These are phyloP conservation scores for Aschersonia sp. DNA, from an alignment of 2,329 filamentous ascomycete species.

Conservation along the genomic window DNA sequence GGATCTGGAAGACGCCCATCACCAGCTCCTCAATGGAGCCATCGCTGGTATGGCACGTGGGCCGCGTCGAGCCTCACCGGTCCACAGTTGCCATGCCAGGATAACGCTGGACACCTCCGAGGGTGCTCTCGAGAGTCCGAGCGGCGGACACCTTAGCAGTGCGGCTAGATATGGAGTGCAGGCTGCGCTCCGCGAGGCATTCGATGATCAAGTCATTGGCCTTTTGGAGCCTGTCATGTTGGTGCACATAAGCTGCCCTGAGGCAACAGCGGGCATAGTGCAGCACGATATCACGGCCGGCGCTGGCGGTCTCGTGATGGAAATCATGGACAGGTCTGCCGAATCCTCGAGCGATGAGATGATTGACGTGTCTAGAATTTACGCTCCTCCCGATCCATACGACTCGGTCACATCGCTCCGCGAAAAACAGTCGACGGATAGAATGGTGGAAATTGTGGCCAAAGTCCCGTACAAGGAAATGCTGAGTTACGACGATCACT, in stretches of 20 bases:
- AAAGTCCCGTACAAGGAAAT: constrained; percentile 91
- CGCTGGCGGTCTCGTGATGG: constrained; percentile 57
- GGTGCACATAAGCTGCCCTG: constrained; percentile 73
- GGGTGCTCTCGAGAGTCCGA: constrained; percentile 40
- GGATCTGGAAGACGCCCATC: constrained; percentile 33
- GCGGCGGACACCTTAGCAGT: constrained; percentile 54
- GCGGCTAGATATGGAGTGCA: constrained; percentile 48
- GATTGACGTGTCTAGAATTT: constrained; percentile 64
- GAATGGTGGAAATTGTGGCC: constrained; percentile 56
- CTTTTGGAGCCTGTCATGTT: constrained; percentile 93
- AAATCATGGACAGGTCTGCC: constrained; percentile 43
- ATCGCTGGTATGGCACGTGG: constrained; percentile 75
- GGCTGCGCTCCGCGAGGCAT: constrained; percentile 49
- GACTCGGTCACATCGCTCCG: constrained; percentile 42
- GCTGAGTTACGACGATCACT: constrained; percentile 82
- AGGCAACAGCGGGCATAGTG: constrained; percentile 64
- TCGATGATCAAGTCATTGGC: constrained; percentile 37
- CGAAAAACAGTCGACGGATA: constrained; percentile 31
- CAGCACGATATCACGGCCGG: constrained; percentile 67
- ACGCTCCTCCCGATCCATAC: constrained; percentile 77
- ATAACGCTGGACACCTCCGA: constrained; percentile 52
- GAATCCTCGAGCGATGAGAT: constrained; percentile 18
- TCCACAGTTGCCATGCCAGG: constrained; percentile 61
- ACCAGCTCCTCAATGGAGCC: constrained; percentile 62
- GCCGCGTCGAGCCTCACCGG: constrained; percentile 62